Evolutionary conservation across 2,329 filamentous ascomycete species (phyloP).

Genomic region (Fusarium sp.): DNA sequence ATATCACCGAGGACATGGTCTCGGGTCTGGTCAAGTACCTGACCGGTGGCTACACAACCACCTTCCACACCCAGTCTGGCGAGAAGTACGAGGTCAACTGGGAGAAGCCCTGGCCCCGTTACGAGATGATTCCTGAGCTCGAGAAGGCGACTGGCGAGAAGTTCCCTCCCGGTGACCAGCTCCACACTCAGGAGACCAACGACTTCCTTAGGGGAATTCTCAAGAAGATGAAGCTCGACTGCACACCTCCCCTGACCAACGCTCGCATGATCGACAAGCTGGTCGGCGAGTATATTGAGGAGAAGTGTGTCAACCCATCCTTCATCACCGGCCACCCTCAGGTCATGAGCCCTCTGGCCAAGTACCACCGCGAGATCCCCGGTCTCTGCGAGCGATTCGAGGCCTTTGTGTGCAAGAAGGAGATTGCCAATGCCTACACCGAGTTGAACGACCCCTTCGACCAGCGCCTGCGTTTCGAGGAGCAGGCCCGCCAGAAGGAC

Average conservation of each 20-base stretch:
- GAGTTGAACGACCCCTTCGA: constrained; percentile 94
- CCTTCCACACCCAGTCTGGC: constrained; percentile 84
- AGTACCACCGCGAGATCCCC: constrained; percentile 82
- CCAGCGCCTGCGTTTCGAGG: constrained; percentile 83
- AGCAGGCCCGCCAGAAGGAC: constrained; percentile 94
- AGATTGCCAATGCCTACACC: constrained; percentile 96
- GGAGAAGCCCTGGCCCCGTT: constrained; percentile 89
- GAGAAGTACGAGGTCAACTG: constrained; percentile 94
- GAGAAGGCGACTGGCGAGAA: constrained; percentile 91
- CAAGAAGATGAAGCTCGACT: constrained; percentile 90
- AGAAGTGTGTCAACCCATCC: constrained; percentile 88
- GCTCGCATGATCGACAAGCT: constrained; percentile 96
- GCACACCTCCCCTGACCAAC: constrained; percentile 88
- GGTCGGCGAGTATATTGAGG: constrained; percentile 92
- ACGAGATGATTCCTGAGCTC: constrained; percentile 88
- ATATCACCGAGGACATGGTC: constrained; percentile 91
- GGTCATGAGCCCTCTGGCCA: constrained; percentile 89
- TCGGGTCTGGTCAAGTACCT: constrained; percentile 87
- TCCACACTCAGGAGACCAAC: constrained; percentile 89
- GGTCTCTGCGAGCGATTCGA: constrained; percentile 97
- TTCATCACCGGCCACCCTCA: constrained; percentile 70
- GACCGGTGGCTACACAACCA: constrained; percentile 84
- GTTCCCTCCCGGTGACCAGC: constrained; percentile 87
- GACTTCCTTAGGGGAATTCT: constrained; percentile 84
- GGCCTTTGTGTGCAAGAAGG: constrained; percentile 79